phyloP scores from a whole-genome alignment of 768 basidiomycete species.

The Hydnomerulius pinastri region DNA sequence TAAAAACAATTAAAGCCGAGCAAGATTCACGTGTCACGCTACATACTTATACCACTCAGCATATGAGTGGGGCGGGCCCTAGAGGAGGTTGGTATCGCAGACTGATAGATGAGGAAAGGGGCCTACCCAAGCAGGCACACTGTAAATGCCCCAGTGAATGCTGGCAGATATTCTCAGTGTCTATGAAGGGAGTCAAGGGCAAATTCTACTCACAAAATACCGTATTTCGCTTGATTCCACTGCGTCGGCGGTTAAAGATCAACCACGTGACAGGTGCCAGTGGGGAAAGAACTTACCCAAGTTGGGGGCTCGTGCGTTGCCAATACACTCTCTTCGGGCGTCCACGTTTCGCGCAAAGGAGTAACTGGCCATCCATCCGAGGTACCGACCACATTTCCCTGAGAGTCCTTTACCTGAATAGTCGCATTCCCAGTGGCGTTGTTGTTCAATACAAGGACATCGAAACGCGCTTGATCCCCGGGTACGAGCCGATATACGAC shows the following conservation, averaged over 20 bases:
- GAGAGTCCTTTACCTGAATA: slow-evolving; percentile 33
- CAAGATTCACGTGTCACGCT: not conserved
- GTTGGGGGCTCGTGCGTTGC: slow-evolving; percentile 52
- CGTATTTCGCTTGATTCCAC: slow-evolving; percentile 57
- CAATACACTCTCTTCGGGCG: slow-evolving; percentile 36
- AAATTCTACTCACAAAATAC: slow-evolving; percentile 48
- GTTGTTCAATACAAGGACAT: slow-evolving; percentile 47
- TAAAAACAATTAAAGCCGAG: not conserved
- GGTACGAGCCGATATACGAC: slow-evolving; percentile 47
- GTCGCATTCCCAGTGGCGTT: slow-evolving; percentile 29
- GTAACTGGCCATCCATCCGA: slow-evolving; percentile 40
- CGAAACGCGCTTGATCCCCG: slow-evolving; percentile 50
- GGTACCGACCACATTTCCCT: slow-evolving; percentile 36
- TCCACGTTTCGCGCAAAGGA: slow-evolving; percentile 43
- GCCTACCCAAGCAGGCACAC: slow-evolving; percentile 45
- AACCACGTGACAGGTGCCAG: not conserved
- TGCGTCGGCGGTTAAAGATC: slow-evolving; percentile 15
- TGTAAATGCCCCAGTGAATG: slow-evolving; percentile 53
- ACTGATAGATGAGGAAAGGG: not conserved
- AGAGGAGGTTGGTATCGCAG: slow-evolving; percentile 4
- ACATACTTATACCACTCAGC: slow-evolving; percentile 61
- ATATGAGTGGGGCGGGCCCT: slow-evolving; percentile 44
- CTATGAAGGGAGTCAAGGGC: not conserved
- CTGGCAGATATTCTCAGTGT: slow-evolving; percentile 25
- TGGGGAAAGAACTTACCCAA: slow-evolving; percentile 42